Percentiles rank a stretch among this genome's conserved stretches.
These are phyloP conservation scores for Saitozyma podzolica DNA, from an alignment of 768 basidiomycete genomes.

Conservation along the genomic window DNA sequence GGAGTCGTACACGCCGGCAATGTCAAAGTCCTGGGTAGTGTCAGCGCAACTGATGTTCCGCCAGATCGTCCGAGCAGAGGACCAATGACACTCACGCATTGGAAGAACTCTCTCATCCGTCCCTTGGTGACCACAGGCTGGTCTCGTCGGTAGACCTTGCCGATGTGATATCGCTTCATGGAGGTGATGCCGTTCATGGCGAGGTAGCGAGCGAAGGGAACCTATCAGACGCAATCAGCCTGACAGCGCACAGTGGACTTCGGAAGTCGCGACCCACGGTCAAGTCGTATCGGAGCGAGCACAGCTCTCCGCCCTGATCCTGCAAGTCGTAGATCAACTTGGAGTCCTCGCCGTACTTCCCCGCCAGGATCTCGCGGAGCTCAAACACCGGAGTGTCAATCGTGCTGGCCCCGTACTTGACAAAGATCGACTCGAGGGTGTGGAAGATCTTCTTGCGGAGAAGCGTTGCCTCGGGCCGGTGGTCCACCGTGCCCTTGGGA, in stretches of 20 bases:
- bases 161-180: constrained; percentile 92
- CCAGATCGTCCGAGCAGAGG: too few relatives aligned
- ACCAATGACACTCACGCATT: constrained; percentile 66
- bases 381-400: constrained; percentile 99
- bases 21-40: constrained; percentile 79
- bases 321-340: constrained; percentile 97
- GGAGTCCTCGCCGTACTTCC: constrained; percentile 92
- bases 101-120: constrained; percentile 96
- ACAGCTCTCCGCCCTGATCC: constrained; percentile 96
- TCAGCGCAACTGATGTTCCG: constrained; percentile 3
- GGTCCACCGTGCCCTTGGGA: constrained; percentile 96
- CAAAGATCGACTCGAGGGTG: constrained; percentile 82
- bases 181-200: constrained; percentile 83
- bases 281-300: constrained; percentile 91
- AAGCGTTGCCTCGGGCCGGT: constrained; percentile 86
- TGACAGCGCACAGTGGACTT: not conserved
- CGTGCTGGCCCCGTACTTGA: constrained; percentile 81
- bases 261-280: constrained; percentile 59
- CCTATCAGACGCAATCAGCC: constrained; percentile 46
- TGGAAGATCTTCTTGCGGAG: constrained; percentile 86
- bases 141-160: constrained; percentile 97
- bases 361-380: constrained; percentile 89
- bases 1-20: constrained; percentile 84
- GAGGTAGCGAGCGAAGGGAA: constrained; percentile 90
- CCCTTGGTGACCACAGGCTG: constrained; percentile 98